A percentile compares a stretch with the other conserved stretches of the same genome.
Conservation (phyloP, 192 early-diverging fungal species). For the Gamsiella multidivaricata region DNA sequence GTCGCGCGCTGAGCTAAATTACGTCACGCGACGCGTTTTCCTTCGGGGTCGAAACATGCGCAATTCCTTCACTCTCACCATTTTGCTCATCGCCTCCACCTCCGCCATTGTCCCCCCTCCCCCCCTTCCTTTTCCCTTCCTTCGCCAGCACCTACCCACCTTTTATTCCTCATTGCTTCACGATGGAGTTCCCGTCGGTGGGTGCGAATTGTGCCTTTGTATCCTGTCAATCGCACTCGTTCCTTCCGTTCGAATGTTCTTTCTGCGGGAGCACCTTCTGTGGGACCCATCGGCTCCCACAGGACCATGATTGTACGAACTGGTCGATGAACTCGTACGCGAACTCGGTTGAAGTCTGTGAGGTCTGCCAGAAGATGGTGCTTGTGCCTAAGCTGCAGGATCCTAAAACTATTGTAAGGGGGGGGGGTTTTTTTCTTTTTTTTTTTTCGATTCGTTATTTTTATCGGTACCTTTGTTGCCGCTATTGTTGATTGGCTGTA, state of each 20-base stretch:
- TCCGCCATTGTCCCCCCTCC: too few relatives aligned
- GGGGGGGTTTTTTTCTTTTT: background rate
- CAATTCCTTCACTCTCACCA: too few relatives aligned
- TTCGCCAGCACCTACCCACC: too few relatives aligned
- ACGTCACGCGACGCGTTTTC: too few relatives aligned
- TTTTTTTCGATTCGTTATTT: background rate
- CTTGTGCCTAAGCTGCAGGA: constrained; percentile 21
- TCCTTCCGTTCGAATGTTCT: constrained; percentile 39
- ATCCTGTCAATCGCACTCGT: constrained; percentile 34
- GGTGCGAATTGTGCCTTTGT: constrained; percentile 24
- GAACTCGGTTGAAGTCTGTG: constrained; percentile 39
- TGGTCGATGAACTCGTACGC: constrained; percentile 25
- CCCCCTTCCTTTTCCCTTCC: too few relatives aligned
- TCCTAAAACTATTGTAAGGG: constrained; percentile 12
- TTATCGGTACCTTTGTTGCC: background rate
- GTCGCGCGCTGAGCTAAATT: too few relatives aligned
- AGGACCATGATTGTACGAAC: constrained; percentile 14
- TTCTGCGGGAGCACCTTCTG: constrained; percentile 29
- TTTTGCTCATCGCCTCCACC: too few relatives aligned
- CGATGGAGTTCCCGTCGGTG: constrained; percentile 46
- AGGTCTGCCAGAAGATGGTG: constrained; percentile 19
- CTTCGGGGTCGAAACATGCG: too few relatives aligned
- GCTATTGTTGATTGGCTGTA: too few relatives aligned
- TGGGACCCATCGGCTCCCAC: constrained; percentile 27
- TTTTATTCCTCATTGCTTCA: too few relatives aligned